Evolutionary conservation across 2,329 filamentous ascomycete genomes (phyloP).

Genomic region (Trichoderma semiorbis): DNA sequence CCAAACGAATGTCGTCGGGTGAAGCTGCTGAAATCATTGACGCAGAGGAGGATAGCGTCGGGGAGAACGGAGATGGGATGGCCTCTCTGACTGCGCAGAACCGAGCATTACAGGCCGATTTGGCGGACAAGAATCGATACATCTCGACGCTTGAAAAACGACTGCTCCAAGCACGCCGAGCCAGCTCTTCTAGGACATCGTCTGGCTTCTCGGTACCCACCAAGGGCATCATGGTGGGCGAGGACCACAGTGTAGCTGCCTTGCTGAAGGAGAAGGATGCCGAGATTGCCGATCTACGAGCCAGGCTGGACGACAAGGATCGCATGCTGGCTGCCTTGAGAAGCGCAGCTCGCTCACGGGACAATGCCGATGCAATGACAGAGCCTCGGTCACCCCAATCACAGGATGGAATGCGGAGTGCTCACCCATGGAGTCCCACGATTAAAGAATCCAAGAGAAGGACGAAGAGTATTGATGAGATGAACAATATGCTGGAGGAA

Average conservation of each 20-base stretch:
- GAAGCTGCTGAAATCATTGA: constrained; percentile 45
- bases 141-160: constrained; percentile 92
- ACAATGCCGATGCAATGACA: constrained; percentile 63
- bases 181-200: constrained; percentile 84
- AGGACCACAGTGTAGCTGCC: constrained; percentile 71
- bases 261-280: constrained; percentile 83
- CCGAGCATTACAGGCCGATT: constrained; percentile 85
- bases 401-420: constrained; percentile 17
- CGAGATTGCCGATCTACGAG: constrained; percentile 87
- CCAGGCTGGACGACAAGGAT: constrained; percentile 90
- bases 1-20: constrained; percentile 44
- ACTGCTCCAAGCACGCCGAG: constrained; percentile 81
- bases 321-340: constrained; percentile 85
- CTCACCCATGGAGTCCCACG: constrained; percentile 25
- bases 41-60: constrained; percentile 64
- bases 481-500: constrained; percentile 89
- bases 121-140: constrained; percentile 95
- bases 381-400: constrained; percentile 33
- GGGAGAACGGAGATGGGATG: constrained; percentile 81
- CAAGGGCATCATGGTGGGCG: constrained; percentile 66
- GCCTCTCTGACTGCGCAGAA: constrained; percentile 84
- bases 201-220: constrained; percentile 62
- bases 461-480: constrained; percentile 77
- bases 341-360: constrained; percentile 79
- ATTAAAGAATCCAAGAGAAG: constrained; percentile 45